A percentile compares a stretch with the other conserved stretches of the same genome.
These are phyloP conservation scores for Pezicula radicicola DNA, from an alignment of 2,329 filamentous ascomycete species.

Conservation along the genomic window DNA sequence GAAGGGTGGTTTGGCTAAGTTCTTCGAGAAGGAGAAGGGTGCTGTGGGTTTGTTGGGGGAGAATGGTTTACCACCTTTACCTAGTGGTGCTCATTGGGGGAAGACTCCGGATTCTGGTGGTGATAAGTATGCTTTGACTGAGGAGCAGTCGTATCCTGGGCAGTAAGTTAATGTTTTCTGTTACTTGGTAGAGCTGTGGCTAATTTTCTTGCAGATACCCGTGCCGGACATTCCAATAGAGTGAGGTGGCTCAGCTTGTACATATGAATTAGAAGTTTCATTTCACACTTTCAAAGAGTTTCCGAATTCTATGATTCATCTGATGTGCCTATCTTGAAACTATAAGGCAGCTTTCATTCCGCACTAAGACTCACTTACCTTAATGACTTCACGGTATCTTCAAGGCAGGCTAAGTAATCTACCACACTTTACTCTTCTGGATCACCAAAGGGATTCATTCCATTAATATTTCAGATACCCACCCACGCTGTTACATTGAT, in stretches of 20 bases:
- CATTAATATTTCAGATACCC: too few relatives aligned
- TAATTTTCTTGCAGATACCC: slow-evolving; percentile 50
- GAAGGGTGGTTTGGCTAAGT: slow-evolving; percentile 68
- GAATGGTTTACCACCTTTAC: slow-evolving; percentile 82
- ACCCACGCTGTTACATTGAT: too few relatives aligned
- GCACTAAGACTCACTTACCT: too few relatives aligned
- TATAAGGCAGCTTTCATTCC: too few relatives aligned
- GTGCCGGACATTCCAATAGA: slow-evolving; percentile 59
- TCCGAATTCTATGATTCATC: too few relatives aligned
- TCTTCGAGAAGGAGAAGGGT: slow-evolving; percentile 63
- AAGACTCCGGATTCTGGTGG: slow-evolving; percentile 43
- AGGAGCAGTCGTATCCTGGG: slow-evolving; percentile 68
- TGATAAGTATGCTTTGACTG: slow-evolving; percentile 64
- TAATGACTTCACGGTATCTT: too few relatives aligned
- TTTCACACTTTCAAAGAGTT: too few relatives aligned
- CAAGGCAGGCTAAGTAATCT: too few relatives aligned
- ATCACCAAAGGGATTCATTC: too few relatives aligned
- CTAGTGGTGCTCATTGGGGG: slow-evolving; percentile 53
- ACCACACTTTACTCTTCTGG: too few relatives aligned
- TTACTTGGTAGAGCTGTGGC: slow-evolving; percentile 17
- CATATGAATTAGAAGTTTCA: slow-evolving; percentile 10
- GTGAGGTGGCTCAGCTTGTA: slow-evolving; percentile 20
- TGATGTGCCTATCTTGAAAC: too few relatives aligned
- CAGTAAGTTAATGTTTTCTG: slow-evolving; percentile 48
- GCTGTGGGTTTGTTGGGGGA: slow-evolving; percentile 56